Evolutionary conservation across 2,329 filamentous ascomycete species (phyloP).

Genomic region (Ceratocystis lukuohia): DNA sequence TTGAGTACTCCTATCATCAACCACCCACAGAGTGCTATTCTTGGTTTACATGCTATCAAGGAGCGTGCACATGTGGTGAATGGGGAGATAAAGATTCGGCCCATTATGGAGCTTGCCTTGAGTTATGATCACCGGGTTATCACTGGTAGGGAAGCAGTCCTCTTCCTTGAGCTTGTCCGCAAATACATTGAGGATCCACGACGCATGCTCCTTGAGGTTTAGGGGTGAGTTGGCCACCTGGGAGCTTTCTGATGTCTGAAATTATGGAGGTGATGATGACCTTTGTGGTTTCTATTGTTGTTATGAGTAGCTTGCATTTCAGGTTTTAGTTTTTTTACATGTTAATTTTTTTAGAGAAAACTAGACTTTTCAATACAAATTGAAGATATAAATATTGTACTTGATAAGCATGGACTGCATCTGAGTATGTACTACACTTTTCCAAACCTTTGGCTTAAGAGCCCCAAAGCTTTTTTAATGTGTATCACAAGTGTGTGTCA

Average conservation of each 20-base stretch:
- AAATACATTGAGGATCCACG: slow-evolving; percentile 93
- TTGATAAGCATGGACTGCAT: no score
- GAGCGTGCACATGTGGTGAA: slow-evolving; percentile 80
- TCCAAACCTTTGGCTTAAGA: no score
- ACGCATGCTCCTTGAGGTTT: slow-evolving; percentile 58
- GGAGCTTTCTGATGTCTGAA: background rate
- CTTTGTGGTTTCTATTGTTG: background rate
- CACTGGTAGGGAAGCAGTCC: slow-evolving; percentile 88
- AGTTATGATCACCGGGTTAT: slow-evolving; percentile 96
- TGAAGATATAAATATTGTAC: no score
- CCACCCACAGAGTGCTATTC: slow-evolving; percentile 78
- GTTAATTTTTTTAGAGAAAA: background rate
- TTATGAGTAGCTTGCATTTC: background rate
- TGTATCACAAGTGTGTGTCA: no score
- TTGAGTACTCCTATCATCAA: slow-evolving; percentile 99
- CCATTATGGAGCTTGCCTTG: slow-evolving; percentile 99
- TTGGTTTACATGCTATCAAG: slow-evolving; percentile 93
- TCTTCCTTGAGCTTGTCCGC: slow-evolving; percentile 94
- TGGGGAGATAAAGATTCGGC: slow-evolving; percentile 86
- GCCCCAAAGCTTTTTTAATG: no score
- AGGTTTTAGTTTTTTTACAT: background rate
- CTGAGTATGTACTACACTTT: no score
- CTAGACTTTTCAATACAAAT: no score
- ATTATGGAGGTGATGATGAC: background rate
- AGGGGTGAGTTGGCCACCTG: background rate